Evolutionary conservation across 768 basidiomycete species (phyloP).

Genomic region (Boletus sensibilis): DNA sequence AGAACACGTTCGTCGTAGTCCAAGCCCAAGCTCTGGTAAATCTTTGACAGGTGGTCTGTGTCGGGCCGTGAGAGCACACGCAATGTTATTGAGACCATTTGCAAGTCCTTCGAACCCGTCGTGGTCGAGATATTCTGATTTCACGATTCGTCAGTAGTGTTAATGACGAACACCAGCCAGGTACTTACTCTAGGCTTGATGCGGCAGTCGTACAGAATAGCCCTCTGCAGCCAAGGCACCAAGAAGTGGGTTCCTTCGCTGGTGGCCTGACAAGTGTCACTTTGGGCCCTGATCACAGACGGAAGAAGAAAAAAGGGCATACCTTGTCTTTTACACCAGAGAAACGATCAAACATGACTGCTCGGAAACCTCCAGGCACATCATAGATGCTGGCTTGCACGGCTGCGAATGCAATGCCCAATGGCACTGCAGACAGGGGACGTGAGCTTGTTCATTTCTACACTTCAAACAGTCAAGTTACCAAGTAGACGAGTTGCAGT

Average conservation of each 20-base stretch:
- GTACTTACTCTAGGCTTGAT: conserved; percentile 86
- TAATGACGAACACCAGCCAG: not conserved
- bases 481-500: conserved; percentile 49
- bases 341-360: conserved; percentile 98
- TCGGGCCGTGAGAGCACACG: conserved; percentile 95
- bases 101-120: conserved; percentile 96
- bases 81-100: conserved; percentile 97
- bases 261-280: conserved; percentile 56
- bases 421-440: conserved; percentile 27
- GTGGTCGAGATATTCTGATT: conserved; percentile 94
- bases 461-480: conserved; percentile 25
- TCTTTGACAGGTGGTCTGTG: conserved; percentile 79
- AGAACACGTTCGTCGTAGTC: conserved; percentile 98
- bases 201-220: conserved; percentile 96
- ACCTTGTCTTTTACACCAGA: conserved; percentile 84
- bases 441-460: conserved; percentile 11
- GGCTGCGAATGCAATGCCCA: conserved; percentile 41
- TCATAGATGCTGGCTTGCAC: conserved; percentile 56
- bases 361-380: conserved; percentile 90
- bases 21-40: conserved; percentile 91
- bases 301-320: conserved; percentile 17
- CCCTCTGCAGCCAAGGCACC: conserved; percentile 92
- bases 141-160: not conserved
- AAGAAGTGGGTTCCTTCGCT: conserved; percentile 96
- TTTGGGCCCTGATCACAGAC: not conserved